Evolutionary conservation across 106 monocot genomes (phyloP).

Genomic region (Agapanthus africanus): DNA sequence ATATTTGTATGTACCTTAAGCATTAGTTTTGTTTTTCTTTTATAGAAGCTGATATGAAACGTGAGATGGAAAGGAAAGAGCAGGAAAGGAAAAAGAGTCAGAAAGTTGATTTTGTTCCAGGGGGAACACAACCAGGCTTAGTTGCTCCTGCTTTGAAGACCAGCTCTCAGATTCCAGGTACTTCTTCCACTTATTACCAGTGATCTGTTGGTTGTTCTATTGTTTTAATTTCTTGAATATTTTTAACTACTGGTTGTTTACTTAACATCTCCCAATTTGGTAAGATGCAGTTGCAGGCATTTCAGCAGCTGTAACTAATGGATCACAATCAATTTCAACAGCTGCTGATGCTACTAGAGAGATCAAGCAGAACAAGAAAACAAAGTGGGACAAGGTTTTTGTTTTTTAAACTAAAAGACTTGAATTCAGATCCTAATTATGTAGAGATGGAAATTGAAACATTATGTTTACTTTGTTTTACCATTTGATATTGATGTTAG

Average conservation of each 20-base stretch:
- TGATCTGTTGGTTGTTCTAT: background rate
- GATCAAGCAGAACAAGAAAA: slow-evolving; percentile 61
- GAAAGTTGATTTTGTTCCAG: slow-evolving; percentile 77
- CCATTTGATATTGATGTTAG: slow-evolving; percentile 26
- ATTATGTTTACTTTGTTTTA: background rate
- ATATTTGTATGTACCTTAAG: background rate
- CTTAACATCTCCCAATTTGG: too few species aligned
- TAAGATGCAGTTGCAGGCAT: slow-evolving; percentile 12
- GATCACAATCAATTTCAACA: slow-evolving; percentile 17
- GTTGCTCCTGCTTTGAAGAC: slow-evolving; percentile 41
- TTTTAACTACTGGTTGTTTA: too few species aligned
- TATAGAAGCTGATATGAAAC: slow-evolving; percentile 89
- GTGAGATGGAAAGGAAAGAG: slow-evolving; percentile 81
- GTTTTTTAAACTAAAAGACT: background rate
- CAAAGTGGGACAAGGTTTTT: slow-evolving; percentile 96
- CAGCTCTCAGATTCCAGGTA: slow-evolving; percentile 42
- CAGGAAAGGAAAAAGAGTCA: slow-evolving; percentile 80
- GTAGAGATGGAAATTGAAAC: background rate
- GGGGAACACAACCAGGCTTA: slow-evolving; percentile 43
- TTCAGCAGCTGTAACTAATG: slow-evolving; percentile 22
- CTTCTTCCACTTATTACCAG: background rate
- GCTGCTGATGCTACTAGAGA: slow-evolving; percentile 45
- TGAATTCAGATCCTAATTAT: background rate
- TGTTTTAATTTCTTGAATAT: background rate
- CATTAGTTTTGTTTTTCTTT: background rate